Conservation (phyloP, 2,329 filamentous ascomycete species). For the Xylaria sp. region DNA sequence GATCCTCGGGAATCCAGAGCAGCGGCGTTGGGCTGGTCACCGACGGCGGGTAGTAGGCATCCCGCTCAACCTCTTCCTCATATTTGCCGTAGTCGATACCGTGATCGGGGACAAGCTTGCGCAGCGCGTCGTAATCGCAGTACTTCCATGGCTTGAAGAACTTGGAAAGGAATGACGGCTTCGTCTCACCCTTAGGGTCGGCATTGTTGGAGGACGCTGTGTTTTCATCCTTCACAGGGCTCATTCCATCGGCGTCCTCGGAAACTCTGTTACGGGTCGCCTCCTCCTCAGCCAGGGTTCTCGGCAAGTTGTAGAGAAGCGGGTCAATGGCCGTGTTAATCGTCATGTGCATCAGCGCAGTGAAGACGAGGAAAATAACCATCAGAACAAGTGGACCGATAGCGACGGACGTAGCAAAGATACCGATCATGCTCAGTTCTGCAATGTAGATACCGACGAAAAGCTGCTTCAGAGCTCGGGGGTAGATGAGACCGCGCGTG, state of each 20-base stretch:
- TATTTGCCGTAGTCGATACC: slow-evolving; percentile 52
- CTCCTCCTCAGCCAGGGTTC: slow-evolving; percentile 54
- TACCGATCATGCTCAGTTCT: slow-evolving; percentile 75
- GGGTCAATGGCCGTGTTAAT: slow-evolving; percentile 70
- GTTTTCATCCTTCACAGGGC: slow-evolving; percentile 18
- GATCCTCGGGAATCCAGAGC: slow-evolving; percentile 81
- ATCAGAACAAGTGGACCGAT: slow-evolving; percentile 69
- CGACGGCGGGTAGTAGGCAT: slow-evolving; percentile 71
- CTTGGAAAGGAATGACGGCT: slow-evolving; percentile 54
- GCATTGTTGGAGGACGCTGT: slow-evolving; percentile 23
- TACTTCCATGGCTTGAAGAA: slow-evolving; percentile 77
- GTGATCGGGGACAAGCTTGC: slow-evolving; percentile 60
- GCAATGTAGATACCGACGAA: slow-evolving; percentile 79
- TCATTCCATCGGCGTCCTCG: slow-evolving; percentile 13
- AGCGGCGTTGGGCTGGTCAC: slow-evolving; percentile 58
- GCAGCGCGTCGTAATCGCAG: slow-evolving; percentile 65
- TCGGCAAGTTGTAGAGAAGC: slow-evolving; percentile 72
- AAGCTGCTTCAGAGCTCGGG: slow-evolving; percentile 80
- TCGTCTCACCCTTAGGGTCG: slow-evolving; percentile 34
- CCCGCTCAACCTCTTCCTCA: slow-evolving; percentile 52
- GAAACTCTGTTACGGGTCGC: slow-evolving; percentile 24
- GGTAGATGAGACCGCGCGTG: slow-evolving; percentile 82
- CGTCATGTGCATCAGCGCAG: slow-evolving; percentile 67
- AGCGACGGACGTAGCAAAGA: slow-evolving; percentile 67
- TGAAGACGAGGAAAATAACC: slow-evolving; percentile 70